These are phyloP conservation scores for Globisporangium canariense DNA, from an alignment of 352 stramenopile species.

Conservation along the genomic window DNA sequence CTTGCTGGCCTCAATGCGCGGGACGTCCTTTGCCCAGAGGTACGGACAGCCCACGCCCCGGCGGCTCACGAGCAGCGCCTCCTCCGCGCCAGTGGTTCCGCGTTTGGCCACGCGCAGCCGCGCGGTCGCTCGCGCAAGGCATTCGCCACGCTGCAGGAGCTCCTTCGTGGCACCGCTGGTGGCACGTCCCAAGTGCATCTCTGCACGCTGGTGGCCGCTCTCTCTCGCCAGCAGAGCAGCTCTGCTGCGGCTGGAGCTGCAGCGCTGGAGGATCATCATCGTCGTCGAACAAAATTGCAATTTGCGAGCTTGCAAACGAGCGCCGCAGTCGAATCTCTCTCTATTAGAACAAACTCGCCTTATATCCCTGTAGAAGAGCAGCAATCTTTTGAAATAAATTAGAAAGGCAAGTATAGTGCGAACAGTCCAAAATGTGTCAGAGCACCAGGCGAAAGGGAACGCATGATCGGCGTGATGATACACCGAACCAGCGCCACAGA, in stretches of 20 bases:
- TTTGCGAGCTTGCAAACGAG: too few species aligned
- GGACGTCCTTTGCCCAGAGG: slow-evolving; percentile 69
- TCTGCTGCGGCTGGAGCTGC: too few species aligned
- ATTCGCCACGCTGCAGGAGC: slow-evolving; percentile 33
- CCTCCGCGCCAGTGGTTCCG: slow-evolving; percentile 19
- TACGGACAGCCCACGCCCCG: slow-evolving; percentile 58
- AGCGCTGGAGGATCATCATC: too few species aligned
- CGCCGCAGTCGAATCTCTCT: too few species aligned
- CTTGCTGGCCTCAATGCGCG: slow-evolving; percentile 60
- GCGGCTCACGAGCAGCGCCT: slow-evolving; percentile 27
- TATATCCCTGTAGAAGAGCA: background rate
- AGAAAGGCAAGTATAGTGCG: background rate
- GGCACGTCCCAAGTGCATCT: slow-evolving; percentile 47
- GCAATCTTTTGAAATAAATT: background rate
- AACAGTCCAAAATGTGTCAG: background rate
- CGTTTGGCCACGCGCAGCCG: slow-evolving; percentile 36
- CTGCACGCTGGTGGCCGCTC: slow-evolving; percentile 15
- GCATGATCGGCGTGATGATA: background rate
- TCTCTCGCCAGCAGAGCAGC: background rate
- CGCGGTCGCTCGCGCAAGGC: slow-evolving; percentile 7
- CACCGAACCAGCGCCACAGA: background rate
- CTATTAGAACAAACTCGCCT: too few species aligned
- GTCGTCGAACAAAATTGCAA: too few species aligned
- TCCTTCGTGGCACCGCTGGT: slow-evolving; percentile 38
- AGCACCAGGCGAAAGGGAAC: background rate